Evolutionary conservation across 179 eudicot genomes (phyloP), one percentile per base, ranked within the genome.

Genomic region (Beta corolliflora): DNA sequence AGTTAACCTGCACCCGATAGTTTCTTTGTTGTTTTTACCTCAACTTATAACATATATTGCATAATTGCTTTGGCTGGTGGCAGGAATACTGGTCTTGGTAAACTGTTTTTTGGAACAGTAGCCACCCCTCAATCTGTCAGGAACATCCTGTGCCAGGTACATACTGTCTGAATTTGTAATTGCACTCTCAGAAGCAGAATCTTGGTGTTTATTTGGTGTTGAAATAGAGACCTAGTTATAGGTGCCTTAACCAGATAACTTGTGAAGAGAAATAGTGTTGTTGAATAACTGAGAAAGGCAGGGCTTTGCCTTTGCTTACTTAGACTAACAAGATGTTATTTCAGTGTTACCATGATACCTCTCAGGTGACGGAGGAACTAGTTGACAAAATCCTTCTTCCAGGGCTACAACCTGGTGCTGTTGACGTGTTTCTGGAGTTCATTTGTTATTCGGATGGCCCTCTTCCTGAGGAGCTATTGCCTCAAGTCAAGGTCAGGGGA

Each of bases 381-480:
- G 97, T 96, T 68, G 86, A 93, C 83, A 85, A 82, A 58, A 92
- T 96, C 79, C 97, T 96, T 85, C 93, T 85, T 63, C 99, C 99
- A 9, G 98, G 99, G 68, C 97, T 96, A 65, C 89, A 94, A 73
- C 98, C 97, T 75, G 99, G 99, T 82, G 98, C 99, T 76, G 97
- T 81, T 7, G 98, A 94, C 72, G 99, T 96, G 58, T 96, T 96
- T 86, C 95, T 96, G 21, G 99, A 96, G 87, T 96, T 96, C 81
- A 94, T 96, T 77, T 96, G 99, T 81, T 96, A 96, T 83, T 96
- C 99, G 2, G 95, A 85, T 1, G 99, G 99, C 59, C 98, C 98
- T 76, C 97, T 96, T 79, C 99, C 99, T 1, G 99, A 94, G 88
- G 97, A 96, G 69, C 87, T 96, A 72, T 85, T 96, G 75, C 99